A percentile compares a stretch with the other conserved stretches of the same genome.
phyloP scores from a whole-genome alignment of 176 grass and related monocot species.

The Poa annua region DNA sequence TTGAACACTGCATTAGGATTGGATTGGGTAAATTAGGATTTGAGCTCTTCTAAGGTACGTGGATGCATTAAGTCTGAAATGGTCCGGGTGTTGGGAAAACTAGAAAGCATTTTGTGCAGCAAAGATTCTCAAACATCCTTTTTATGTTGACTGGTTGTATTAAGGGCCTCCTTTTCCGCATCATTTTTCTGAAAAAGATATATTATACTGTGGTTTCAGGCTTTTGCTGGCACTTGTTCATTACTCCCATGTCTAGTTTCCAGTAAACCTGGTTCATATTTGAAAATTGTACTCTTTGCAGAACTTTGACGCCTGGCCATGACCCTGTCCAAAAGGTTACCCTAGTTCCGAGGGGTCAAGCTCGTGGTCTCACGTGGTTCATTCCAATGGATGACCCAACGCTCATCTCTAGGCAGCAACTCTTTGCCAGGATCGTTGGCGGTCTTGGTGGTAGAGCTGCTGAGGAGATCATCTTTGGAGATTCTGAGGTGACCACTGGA shows the following conservation, averaged over 20 bases:
- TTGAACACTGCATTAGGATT: neutral
- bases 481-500: constrained; percentile 96
- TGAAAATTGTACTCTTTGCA: constrained; percentile 47
- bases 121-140: neutral
- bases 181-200: neutral
- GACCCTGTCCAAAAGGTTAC: constrained; percentile 99
- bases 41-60: neutral
- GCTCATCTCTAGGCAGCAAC: constrained; percentile 93
- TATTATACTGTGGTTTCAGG: neutral
- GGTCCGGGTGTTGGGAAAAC: neutral
- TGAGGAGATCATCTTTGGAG: constrained; percentile 95
- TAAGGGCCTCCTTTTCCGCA: neutral
- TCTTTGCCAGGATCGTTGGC: constrained; percentile 95
- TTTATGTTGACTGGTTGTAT: neutral
- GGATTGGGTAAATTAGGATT: neutral
- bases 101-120: neutral
- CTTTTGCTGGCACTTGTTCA: constrained; percentile 27
- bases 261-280: constrained; percentile 15
- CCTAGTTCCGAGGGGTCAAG: constrained; percentile 89
- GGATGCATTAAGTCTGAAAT: neutral
- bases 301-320: constrained; percentile 94
- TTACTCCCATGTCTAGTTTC: constrained; percentile 13
- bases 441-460: constrained; percentile 95
- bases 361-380: constrained; percentile 98
- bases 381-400: constrained; percentile 95